Evolutionary conservation across 1,284 basidiomycete genomes (phyloP).

Genomic region (Leccinum variabile): DNA sequence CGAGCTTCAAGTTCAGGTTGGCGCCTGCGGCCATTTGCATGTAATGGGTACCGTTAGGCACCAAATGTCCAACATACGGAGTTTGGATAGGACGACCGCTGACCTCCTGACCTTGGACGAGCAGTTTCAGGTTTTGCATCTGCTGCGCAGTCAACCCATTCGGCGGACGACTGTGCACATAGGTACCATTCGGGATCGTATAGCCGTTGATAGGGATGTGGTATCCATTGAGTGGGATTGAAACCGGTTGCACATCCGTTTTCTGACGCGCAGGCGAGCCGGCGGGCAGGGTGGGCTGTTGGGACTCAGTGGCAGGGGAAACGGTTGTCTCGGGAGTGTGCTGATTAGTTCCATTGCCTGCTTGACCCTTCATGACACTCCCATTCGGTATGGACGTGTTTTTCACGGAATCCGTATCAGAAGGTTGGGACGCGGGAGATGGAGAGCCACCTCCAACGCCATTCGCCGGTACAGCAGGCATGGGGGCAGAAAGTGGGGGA

Average conservation of each 20-base stretch:
- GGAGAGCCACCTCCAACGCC: conserved; percentile 17
- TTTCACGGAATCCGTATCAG: conserved; percentile 30
- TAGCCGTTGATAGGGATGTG: conserved; percentile 48
- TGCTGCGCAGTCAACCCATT: conserved; percentile 50
- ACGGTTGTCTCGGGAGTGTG: conserved; percentile 20
- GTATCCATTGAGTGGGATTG: conserved; percentile 45
- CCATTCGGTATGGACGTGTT: conserved; percentile 21
- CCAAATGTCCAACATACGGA: conserved; percentile 37
- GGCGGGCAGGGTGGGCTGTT: conserved; percentile 14
- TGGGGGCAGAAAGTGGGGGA: conserved; percentile 12
- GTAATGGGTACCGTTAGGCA: conserved; percentile 40
- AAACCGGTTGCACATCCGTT: conserved; percentile 38
- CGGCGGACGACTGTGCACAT: conserved; percentile 34
- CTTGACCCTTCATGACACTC: conserved; percentile 13
- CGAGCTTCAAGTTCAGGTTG: conserved; percentile 43
- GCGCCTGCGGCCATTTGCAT: conserved; percentile 33
- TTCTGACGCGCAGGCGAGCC: conserved; percentile 44
- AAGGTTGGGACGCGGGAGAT: conserved; percentile 23
- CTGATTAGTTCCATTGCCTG: conserved; percentile 38
- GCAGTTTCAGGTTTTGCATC: conserved; percentile 54
- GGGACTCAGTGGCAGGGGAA: conserved; percentile 24
- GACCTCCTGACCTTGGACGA: conserved; percentile 44
- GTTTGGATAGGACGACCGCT: conserved; percentile 34
- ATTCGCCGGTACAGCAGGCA: conserved; percentile 12
- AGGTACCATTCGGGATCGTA: conserved; percentile 37